A percentile compares a stretch with the other conserved stretches of the same genome.
phyloP scores from a whole-genome alignment of 805 yeast genomes.

The Sugiyamaella smithiae region DNA sequence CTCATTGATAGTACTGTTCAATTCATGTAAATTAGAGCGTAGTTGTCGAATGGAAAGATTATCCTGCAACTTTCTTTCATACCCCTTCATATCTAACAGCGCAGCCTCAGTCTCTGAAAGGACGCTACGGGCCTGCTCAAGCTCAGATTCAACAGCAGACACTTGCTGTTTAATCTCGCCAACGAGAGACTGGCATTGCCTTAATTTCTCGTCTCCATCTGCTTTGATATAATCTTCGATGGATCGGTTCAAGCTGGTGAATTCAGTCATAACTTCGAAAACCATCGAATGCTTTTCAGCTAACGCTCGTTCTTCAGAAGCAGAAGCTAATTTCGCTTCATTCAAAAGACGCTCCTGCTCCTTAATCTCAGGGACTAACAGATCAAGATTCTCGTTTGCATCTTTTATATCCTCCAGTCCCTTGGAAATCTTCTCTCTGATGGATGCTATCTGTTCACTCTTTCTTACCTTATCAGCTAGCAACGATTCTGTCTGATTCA shows the following conservation, averaged over 20 bases:
- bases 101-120: conserved; percentile 39
- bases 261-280: conserved; percentile 9
- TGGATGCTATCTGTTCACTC: conserved; percentile 20
- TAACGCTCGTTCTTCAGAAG: conserved; percentile 14
- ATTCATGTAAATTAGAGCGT: conserved; percentile 37
- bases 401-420: conserved; percentile 15
- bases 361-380: conserved; percentile 12
- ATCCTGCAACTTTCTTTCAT: conserved; percentile 60
- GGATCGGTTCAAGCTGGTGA: conserved; percentile 4
- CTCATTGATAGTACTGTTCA: conserved; percentile 41
- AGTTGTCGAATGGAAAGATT: conserved; percentile 58
- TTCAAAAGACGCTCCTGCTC: conserved; percentile 11
- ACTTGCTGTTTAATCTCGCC: conserved; percentile 22
- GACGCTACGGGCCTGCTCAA: conserved; percentile 22
- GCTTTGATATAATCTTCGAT: conserved; percentile 17
- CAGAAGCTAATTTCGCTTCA: conserved; percentile 13
- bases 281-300: conserved; percentile 7
- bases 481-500: conserved; percentile 53
- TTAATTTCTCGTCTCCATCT: conserved; percentile 14
- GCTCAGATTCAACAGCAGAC: conserved; percentile 22
- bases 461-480: conserved; percentile 44
- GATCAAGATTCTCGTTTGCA: conserved; percentile 8
- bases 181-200: conserved; percentile 30
- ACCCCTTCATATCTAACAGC: conserved; percentile 55
- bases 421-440: conserved; percentile 5